phyloP scores from a whole-genome alignment of 306 rosid species.

The Quercus parvula region DNA sequence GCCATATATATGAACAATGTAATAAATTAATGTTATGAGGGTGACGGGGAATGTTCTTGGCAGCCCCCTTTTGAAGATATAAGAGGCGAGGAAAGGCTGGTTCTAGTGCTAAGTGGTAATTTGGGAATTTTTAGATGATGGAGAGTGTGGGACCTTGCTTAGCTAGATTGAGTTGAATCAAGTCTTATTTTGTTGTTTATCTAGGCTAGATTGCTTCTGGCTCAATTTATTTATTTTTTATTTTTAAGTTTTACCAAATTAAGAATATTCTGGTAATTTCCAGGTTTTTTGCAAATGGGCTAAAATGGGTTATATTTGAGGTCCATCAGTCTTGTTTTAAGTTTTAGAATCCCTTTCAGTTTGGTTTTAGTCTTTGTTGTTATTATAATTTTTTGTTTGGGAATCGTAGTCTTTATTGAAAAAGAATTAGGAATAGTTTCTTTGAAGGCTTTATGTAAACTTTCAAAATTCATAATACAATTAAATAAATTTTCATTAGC shows the following conservation, averaged over 20 bases:
- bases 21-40: too few relatives aligned
- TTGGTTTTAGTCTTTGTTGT: not conserved
- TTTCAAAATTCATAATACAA: not conserved
- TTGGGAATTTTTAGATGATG: too few relatives aligned
- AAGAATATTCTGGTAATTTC: not conserved
- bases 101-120: too few relatives aligned
- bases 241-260: not conserved
- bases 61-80: too few relatives aligned
- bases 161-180: too few relatives aligned
- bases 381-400: not conserved
- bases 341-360: not conserved
- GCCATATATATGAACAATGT: too few relatives aligned
- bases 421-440: not conserved
- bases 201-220: not conserved
- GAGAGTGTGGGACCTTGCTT: too few relatives aligned
- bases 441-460: not conserved
- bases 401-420: not conserved
- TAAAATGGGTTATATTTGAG: not conserved
- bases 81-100: too few relatives aligned
- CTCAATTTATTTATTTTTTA: not conserved
- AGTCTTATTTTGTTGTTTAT: not conserved
- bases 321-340: not conserved
- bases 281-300: not conserved
- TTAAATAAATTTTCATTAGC: not conserved
- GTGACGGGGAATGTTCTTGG: too few relatives aligned